Evolutionary conservation across 345 rosid species (phyloP).

Genomic region (Eucalyptus caleyi): DNA sequence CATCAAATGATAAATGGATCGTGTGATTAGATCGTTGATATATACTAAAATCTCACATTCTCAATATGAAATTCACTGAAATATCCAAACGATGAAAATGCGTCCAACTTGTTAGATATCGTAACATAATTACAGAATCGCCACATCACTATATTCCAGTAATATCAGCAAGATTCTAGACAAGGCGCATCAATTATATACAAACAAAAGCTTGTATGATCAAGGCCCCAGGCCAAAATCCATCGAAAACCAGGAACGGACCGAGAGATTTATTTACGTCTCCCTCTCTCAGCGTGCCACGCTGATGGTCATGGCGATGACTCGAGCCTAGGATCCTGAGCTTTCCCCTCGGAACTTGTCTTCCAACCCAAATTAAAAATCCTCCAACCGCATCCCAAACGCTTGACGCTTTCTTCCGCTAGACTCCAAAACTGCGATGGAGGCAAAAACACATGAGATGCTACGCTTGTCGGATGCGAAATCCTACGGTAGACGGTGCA

Average conservation of each 20-base stretch:
- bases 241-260: background rate
- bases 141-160: background rate
- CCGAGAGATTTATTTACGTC: background rate
- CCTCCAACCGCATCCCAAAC: background rate
- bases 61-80: accelerated
- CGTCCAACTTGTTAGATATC: too few species aligned
- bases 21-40: background rate
- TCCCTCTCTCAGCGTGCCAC: background rate
- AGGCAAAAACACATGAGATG: background rate
- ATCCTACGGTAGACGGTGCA: background rate
- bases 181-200: background rate
- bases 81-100: background rate
- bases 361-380: background rate
- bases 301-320: background rate
- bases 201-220: background rate
- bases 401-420: background rate
- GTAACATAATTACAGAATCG: background rate
- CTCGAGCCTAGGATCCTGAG: background rate
- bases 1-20: background rate
- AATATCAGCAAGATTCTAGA: background rate
- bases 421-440: background rate
- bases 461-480: background rate
- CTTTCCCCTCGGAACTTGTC: background rate
- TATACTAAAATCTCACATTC: background rate
- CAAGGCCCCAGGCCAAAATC: background rate